phyloP scores from a whole-genome alignment of 2,329 filamentous ascomycete species.

The Nectriaceae sp. region DNA sequence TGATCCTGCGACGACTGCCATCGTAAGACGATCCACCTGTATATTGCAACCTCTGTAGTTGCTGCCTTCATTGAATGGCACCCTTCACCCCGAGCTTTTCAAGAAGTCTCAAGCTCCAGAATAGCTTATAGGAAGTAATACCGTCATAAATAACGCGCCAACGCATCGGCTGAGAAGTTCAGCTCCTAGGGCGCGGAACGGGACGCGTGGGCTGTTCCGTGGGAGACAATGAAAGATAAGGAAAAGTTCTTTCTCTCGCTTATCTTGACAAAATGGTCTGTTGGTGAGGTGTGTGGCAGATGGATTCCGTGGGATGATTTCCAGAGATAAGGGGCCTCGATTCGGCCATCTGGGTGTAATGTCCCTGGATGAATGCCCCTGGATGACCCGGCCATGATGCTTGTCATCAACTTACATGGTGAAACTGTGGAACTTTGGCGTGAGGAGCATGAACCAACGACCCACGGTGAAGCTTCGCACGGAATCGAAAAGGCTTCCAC shows the following conservation, averaged over 20 bases:
- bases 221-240: slow-evolving; percentile 1
- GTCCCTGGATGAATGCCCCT: neutral
- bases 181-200: no score
- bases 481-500: no score
- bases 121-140: no score
- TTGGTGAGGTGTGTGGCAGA: neutral
- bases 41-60: no score
- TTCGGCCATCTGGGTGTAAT: neutral
- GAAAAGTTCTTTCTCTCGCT: slow-evolving; percentile 1
- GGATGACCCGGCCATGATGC: neutral
- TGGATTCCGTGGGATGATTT: neutral
- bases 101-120: no score
- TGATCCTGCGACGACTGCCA: no score
- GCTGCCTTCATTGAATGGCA: no score
- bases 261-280: neutral
- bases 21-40: no score
- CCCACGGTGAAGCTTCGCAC: neutral
- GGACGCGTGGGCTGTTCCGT: no score
- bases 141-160: no score
- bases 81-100: no score
- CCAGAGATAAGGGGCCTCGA: neutral
- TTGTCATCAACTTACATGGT: neutral
- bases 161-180: no score
- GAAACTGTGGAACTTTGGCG: neutral
- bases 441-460: neutral